A percentile compares a stretch with the other conserved stretches of the same genome.
Evolutionary conservation across 139 green algal genomes (phyloP).

Genomic region (Tetradesmus lagerheimii): DNA sequence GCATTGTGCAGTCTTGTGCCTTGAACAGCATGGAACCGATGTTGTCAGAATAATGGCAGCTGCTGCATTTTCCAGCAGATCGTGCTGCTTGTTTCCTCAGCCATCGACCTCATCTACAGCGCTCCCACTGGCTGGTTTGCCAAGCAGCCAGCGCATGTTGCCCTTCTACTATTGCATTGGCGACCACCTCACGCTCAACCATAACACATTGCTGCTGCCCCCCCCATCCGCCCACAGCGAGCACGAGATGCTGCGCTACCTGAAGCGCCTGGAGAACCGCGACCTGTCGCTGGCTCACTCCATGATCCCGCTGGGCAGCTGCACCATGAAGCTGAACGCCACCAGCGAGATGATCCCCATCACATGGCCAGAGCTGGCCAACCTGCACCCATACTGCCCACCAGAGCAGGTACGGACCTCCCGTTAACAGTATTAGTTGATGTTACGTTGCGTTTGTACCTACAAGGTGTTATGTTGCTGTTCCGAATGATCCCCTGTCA

Average conservation of each 20-base stretch:
- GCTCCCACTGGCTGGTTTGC: too few relatives aligned
- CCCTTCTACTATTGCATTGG: too few relatives aligned
- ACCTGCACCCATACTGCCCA: constrained; percentile 97
- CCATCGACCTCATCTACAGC: too few relatives aligned
- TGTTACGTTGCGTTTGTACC: neutral
- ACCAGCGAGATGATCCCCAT: constrained; percentile 99
- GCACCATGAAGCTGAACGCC: constrained; percentile 99
- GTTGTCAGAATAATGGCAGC: too few relatives aligned
- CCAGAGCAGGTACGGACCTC: constrained; percentile 76
- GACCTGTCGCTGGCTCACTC: constrained; percentile 96
- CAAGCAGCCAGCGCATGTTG: constrained; percentile 59
- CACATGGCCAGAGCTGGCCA: constrained; percentile 97
- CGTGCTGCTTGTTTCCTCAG: too few relatives aligned
- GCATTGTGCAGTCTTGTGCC: too few relatives aligned
- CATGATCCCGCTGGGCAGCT: constrained; percentile 99
- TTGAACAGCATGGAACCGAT: too few relatives aligned
- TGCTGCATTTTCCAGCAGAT: too few relatives aligned
- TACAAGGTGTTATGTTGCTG: neutral
- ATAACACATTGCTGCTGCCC: too few relatives aligned
- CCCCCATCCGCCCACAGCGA: too few relatives aligned
- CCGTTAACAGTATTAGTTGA: too few relatives aligned
- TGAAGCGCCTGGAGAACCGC: constrained; percentile 97
- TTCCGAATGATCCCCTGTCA: constrained; percentile 60
- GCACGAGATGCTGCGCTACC: constrained; percentile 88
- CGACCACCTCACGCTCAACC: too few relatives aligned